Evolutionary conservation across 371 early-diverging fungal species (phyloP).

Genomic region (Cokeromyces recurvatus): DNA sequence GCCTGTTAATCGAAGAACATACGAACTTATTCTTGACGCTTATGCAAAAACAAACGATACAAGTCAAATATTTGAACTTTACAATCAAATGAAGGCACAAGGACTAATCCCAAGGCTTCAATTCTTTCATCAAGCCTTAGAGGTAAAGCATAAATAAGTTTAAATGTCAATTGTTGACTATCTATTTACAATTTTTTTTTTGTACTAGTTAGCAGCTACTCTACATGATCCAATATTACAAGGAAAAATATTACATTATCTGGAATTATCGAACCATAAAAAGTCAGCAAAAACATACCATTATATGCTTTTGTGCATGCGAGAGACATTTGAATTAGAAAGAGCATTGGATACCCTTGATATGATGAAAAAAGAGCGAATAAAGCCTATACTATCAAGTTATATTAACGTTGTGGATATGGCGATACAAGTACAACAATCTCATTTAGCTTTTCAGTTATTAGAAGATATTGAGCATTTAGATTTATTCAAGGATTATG

Average conservation of each 20-base stretch:
- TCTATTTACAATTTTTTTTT: too few species aligned
- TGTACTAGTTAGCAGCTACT: too few species aligned
- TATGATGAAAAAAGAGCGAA: slow-evolving; percentile 19
- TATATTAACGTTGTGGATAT: slow-evolving; percentile 18
- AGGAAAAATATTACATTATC: slow-evolving; percentile 19
- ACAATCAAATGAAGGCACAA: slow-evolving; percentile 21
- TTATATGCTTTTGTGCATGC: slow-evolving; percentile 22
- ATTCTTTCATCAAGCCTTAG: slow-evolving; percentile 24
- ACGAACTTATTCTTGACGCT: slow-evolving; percentile 23
- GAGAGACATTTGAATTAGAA: slow-evolving; percentile 36
- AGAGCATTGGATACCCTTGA: slow-evolving; percentile 36
- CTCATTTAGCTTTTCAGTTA: slow-evolving; percentile 27
- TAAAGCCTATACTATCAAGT: slow-evolving; percentile 7
- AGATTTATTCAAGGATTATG: slow-evolving; percentile 21
- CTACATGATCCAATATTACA: slow-evolving; percentile 19
- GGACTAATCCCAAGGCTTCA: slow-evolving; percentile 5
- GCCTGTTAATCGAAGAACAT: slow-evolving; percentile 13
- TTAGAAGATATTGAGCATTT: slow-evolving; percentile 37
- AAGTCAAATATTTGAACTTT: slow-evolving; percentile 4
- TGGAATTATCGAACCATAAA: slow-evolving; percentile 16
- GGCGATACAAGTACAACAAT: slow-evolving; percentile 15
- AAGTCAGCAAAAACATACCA: slow-evolving; percentile 17
- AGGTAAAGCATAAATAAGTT: slow-evolving; percentile 13
- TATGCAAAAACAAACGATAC: slow-evolving; percentile 17
- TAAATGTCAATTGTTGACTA: too few species aligned